Evolutionary conservation across 345 rosid species (phyloP), one percentile per base, ranked within the genome.

Genomic region (Eutrema yunnanense): DNA sequence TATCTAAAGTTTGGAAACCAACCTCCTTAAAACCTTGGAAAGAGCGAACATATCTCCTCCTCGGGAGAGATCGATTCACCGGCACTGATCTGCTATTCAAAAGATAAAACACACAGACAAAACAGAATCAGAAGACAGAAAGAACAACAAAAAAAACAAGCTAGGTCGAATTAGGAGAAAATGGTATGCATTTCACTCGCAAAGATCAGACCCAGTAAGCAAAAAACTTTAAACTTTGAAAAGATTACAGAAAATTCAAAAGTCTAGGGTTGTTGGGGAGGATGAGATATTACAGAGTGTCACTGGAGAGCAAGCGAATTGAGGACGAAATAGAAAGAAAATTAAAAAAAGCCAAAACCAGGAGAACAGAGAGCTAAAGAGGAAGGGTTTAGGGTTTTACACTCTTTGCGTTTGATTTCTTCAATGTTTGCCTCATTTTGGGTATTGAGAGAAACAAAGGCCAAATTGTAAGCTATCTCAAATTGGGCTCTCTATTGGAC

Each of bases 21-120:
- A 78, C 81, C 81, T 72, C 56, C 81, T 62, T 14, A 78, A 32
- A 53, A 78, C 65, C 53, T 52, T 78, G 59, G 78, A 78, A 61
- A 78, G 65, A 30, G 73, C 69, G 9, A 66, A 46, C 81, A 72
- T 78, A n/a, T 60, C 65, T 60, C 49, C 64, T 78, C 59, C 38
- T 46, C 52, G 1, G 51, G 48, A 27, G 22, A 75, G 30, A 27
- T 55, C 26, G 26, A 22, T 22, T 22, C 58, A 68, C 73, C 8
- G 16, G 41, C 4, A 51, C 64, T 75, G 29, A 51, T 26, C 37
- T 59, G 73, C 6, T 58, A 14, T 46, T 49, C 38, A 4, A 42
- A 42, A 38, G 6, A 7, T 0, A 6, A 56, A 44, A 40, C 37
- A 68, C 30, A 40, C 19, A 30, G 16, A 42, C 4, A 27, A 27